phyloP scores from a whole-genome alignment of 169 alveolate species.

The Eimeria zaria region DNA sequence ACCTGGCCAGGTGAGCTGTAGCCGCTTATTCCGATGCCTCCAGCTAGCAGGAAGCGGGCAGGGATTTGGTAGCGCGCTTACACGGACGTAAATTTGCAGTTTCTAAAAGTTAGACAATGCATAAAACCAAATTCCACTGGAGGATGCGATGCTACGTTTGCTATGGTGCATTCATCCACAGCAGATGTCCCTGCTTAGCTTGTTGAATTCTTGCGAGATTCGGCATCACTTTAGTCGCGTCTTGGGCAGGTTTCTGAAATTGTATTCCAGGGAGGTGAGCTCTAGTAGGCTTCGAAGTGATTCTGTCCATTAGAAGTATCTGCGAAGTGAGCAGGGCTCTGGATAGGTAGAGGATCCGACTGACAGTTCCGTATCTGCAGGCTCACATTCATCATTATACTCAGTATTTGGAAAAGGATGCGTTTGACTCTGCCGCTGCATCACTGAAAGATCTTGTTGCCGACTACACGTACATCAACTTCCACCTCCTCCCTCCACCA shows the following conservation, averaged over 20 bases:
- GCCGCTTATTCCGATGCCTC: not conserved
- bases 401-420: constrained; percentile 18
- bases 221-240: constrained; percentile 63
- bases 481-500: constrained; percentile 54
- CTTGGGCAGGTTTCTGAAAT: constrained; percentile 26
- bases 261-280: constrained; percentile 41
- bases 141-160: not conserved
- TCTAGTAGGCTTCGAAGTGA: not conserved
- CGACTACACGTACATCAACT: constrained; percentile 36
- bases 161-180: not conserved
- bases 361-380: not conserved
- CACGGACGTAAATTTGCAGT: not conserved
- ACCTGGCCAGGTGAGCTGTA: constrained; percentile 34
- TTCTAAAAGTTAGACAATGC: not conserved
- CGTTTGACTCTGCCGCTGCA: constrained; percentile 55
- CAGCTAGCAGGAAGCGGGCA: not conserved
- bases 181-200: constrained; percentile 28
- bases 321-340: not conserved
- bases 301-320: not conserved
- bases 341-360: not conserved
- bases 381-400: constrained; percentile 83
- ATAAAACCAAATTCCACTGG: not conserved
- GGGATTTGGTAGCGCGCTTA: not conserved
- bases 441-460: constrained; percentile 4
- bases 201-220: constrained; percentile 46